Evolutionary conservation across 352 stramenopile genomes (phyloP).

Genomic region (Globisporangium cystogenes): DNA sequence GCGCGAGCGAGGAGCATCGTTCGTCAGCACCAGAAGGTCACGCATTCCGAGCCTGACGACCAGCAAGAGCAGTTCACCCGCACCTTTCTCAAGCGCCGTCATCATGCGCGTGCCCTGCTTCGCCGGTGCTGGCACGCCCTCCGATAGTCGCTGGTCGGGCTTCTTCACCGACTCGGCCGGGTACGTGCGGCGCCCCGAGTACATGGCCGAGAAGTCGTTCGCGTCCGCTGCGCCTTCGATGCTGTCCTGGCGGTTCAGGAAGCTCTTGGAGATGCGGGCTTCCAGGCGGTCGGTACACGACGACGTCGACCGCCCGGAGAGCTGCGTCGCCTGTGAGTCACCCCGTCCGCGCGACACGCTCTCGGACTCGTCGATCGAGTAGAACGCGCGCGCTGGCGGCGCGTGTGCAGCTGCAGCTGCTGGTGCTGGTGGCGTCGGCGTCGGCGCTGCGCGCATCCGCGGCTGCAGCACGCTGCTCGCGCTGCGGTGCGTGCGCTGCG

Average conservation of each 20-base stretch:
- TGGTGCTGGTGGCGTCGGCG: neutral
- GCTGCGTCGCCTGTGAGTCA: slow-evolving; percentile 16
- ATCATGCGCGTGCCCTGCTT: slow-evolving; percentile 32
- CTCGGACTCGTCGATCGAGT: neutral
- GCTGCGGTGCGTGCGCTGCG: slow-evolving; percentile 6
- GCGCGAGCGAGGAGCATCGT: neutral
- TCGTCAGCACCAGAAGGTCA: neutral
- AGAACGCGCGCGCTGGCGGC: slow-evolving; percentile 6
- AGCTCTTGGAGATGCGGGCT: slow-evolving; percentile 59
- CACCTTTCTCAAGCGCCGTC: slow-evolving; percentile 24
- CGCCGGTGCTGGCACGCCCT: slow-evolving; percentile 14
- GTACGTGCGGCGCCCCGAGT: slow-evolving; percentile 62
- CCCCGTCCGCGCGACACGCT: slow-evolving; percentile 1
- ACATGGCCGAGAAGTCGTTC: slow-evolving; percentile 41
- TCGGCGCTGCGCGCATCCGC: slow-evolving; percentile 3
- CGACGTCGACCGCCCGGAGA: slow-evolving; percentile 21
- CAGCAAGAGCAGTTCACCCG: neutral
- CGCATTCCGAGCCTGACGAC: neutral
- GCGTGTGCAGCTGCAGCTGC: neutral
- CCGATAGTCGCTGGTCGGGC: slow-evolving; percentile 35
- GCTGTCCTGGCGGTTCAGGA: slow-evolving; percentile 29
- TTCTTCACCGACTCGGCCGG: slow-evolving; percentile 52
- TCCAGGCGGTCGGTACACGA: slow-evolving; percentile 54
- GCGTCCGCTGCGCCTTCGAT: slow-evolving; percentile 15
- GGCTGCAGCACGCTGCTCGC: slow-evolving; percentile 1